Evolutionary conservation across 2,329 filamentous ascomycete species (phyloP), one percentile per base, ranked within the genome.

Genomic region (Pestalotiopsis fici): DNA sequence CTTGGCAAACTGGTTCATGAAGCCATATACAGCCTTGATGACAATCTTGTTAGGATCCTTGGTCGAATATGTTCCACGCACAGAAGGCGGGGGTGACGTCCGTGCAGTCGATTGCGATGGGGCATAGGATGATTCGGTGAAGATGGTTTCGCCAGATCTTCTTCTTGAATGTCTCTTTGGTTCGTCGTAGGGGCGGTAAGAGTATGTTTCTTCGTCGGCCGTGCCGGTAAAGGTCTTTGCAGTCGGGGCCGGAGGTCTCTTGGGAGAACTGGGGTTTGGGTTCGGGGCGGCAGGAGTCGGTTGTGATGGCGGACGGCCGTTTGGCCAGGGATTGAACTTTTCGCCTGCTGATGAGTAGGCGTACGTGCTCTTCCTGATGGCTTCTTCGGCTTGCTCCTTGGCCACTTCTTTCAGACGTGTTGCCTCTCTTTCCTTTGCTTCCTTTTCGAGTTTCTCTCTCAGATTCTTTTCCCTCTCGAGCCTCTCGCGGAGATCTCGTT

Each of bases 1-100:
- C 76, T 91, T 93, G 71, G 93, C 90, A 74, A 93, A 97, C 67
- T 93, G 88, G 78, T 97, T 96, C 80, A 94, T 95, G 85, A 97
- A 98, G 66, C 92, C 86, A 78, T 97, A 98, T 3, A 98, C 96
- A 12, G 91, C 96, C 75, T 92, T 92, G 80, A 99, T 95, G 70
- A 97, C 91, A 76, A 99, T 96, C 86, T 99, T 99, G 82, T 97
- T 90, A 0, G 95, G 95, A 77, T 98, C 94, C 71, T 93, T 93
- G 31, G 94, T 98, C 43, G 89, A 87, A 80, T 98, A 98, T 2
- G 93, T 88, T 1, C 90, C 90, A 60, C 93, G 89, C 71, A 91
- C 87, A 3, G 92, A 94, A 1, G 93, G 91, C 18, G 95, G 94
- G 9, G 95, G 93, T 4, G 93, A 93, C 6, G 95, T 97, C 67